Evolutionary conservation across 257 asterid species (phyloP), one percentile per base, ranked within the genome.

Genomic region (Solanum paucissectum): DNA sequence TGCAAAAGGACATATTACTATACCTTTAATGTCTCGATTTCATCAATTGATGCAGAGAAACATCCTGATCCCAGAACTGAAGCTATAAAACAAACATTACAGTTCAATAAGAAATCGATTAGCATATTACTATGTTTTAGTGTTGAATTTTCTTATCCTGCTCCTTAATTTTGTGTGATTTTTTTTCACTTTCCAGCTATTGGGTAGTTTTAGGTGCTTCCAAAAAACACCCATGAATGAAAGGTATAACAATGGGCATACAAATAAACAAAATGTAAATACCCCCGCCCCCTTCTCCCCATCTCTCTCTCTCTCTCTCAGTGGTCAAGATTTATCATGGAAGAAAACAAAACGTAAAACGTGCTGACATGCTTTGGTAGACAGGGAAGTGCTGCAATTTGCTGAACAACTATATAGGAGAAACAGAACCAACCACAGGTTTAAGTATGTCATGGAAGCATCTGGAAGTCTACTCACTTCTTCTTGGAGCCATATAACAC

Each of bases 1-100:
- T 37, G 60, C 40, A 32, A 32, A 74, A 75, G 87, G 85, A 81
- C 92, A 88, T 52, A 82, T 82, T 29, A 81, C 6, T 36, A 55
- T 92, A 93, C 99, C 95, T 91, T 90, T 87, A 97, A 88, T 76
- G 88, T 83, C 49, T 87, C 40, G 44, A 92, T 91, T 89, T 94
- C 98, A 83, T 93, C 95, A 88, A 75, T 76, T 16, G 90, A 52
- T 37, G 91, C 89, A 33, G 90, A 92, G 85, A 88, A 58, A 83
- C 90, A 90, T 85, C 74, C 94, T 23, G 95, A 87, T 87, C 95
- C 90, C 91, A 95, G 44, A 71, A 95, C 91, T 12, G 97, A 90
- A 93, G 92, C 94, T 94, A 86, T 69, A 87, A 86, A 86, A 85
- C 86, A 81, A 20, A 88, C 42, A 68, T 74, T 79, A 55, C 27